Evolutionary conservation across 2,329 filamentous ascomycete genomes (phyloP).

Genomic region (Phialocephala sp.): DNA sequence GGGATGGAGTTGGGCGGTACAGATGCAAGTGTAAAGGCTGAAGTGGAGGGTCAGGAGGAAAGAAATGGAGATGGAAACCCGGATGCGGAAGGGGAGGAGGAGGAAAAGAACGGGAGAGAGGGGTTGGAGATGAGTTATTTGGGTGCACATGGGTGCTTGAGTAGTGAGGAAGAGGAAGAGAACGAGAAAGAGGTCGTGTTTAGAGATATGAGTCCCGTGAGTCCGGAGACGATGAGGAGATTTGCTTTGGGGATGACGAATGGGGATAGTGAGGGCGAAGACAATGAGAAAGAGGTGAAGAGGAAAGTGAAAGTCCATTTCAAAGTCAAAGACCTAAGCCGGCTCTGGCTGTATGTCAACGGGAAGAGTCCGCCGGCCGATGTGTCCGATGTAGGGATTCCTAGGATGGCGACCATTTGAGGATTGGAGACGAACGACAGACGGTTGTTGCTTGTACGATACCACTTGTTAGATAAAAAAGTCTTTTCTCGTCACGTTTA

Average conservation of each 20-base stretch:
- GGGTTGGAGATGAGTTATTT: conserved; percentile 51
- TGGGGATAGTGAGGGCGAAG: neutral
- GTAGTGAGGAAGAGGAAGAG: neutral
- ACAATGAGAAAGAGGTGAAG: conserved; percentile 6
- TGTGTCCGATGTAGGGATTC: conserved; percentile 32
- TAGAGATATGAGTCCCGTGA: conserved; percentile 36
- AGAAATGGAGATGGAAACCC: no score
- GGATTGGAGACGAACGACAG: neutral
- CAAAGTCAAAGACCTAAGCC: conserved; percentile 64
- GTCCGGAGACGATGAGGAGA: conserved; percentile 16
- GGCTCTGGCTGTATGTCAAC: conserved; percentile 68
- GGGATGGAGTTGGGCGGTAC: conserved; percentile 19
- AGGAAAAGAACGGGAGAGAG: conserved; percentile 52
- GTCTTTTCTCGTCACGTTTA: no score
- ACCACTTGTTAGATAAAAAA: no score
- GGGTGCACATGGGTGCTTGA: conserved; percentile 11
- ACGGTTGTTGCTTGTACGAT: no score
- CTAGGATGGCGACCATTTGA: conserved; percentile 34
- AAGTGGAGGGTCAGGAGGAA: no score
- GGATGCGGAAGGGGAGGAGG: conserved; percentile 45
- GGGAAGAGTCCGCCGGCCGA: conserved; percentile 53
- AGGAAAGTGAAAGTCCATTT: conserved; percentile 39
- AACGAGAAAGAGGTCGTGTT: conserved; percentile 30
- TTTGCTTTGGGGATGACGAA: conserved; percentile 19
- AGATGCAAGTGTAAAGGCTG: no score